Evolutionary conservation across 2,329 filamentous ascomycete species (phyloP), one percentile per base, ranked within the genome.

Genomic region (Ilyonectria destructans): DNA sequence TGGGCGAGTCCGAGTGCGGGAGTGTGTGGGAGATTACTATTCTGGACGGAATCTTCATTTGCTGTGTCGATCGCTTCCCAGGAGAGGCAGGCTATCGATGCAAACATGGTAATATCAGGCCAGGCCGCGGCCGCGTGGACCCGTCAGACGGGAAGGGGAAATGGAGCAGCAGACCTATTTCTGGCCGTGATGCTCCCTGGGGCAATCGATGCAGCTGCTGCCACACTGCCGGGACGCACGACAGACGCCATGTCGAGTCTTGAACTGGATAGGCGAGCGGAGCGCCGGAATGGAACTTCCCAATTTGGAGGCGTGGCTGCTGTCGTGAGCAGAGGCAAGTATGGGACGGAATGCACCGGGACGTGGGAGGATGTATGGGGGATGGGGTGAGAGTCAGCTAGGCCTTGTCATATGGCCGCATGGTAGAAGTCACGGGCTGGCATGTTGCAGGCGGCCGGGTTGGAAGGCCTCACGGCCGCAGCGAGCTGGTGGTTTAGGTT

Each of bases 11-110:
- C 40, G 40, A 56, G 48, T n/a, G 48, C 29, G 49, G 3, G 40
- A 43, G 21, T 51, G 19, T 33, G 21, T 49, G 52, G 52, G 55
- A 40, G 33, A 37, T 23, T 52, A 62, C 62, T 48, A 29, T 58
- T 55, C 37, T 55, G 65, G 61, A 65, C 48, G 56, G 61, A 56
- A 19, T 62, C 49, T 48, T 62, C 26, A 17, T 65, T 56, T 33
- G 48, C 45, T 29, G 55, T 26, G 72, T 51, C 71, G 67, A 75
- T 75, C 71, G 63, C 65, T 69, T 60, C 67, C 67, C 35, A 40
- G 58, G 29, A 19, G 13, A 69, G 61, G 56, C 37, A 54, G 62
- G 51, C 58, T 49, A 65, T 45, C n/a, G 45, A 62, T 58, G 45
- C 52, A 61, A 35, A 59, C 13, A n/a, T 58, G 51, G 65, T 63